These are phyloP conservation scores for Penicillium odoratum DNA, from an alignment of 495 filamentous ascomycete genomes.

Conservation along the genomic window DNA sequence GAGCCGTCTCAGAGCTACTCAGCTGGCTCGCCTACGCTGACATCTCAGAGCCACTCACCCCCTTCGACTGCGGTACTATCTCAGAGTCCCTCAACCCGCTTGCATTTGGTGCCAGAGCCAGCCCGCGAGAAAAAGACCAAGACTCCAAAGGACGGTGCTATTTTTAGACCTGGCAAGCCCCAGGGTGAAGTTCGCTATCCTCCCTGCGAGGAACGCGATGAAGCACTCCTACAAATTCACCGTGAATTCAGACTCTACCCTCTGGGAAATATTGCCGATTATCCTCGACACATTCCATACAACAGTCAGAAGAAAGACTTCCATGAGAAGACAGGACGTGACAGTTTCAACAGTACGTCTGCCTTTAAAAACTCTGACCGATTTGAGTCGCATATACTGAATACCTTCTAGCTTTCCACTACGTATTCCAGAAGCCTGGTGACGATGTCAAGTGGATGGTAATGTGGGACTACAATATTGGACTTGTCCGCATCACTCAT, in stretches of 20 bases:
- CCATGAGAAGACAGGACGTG: conserved; percentile 76
- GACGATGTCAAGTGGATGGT: conserved; percentile 69
- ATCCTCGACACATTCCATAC: conserved; percentile 82
- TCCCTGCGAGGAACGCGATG: conserved; percentile 63
- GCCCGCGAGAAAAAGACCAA: conserved; percentile 45
- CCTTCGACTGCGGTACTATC: too few relatives aligned
- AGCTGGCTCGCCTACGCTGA: neutral
- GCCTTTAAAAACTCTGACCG: neutral
- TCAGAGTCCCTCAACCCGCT: too few relatives aligned
- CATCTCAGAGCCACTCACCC: neutral
- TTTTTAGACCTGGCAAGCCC: conserved; percentile 56
- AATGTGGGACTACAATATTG: conserved; percentile 97
- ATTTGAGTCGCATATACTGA: neutral
- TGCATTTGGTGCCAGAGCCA: neutral
- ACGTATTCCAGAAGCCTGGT: conserved; percentile 74
- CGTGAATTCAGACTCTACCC: conserved; percentile 64
- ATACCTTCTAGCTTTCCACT: conserved; percentile 72
- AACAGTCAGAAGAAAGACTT: conserved; percentile 91
- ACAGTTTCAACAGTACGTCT: conserved; percentile 78
- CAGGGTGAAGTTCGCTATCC: conserved; percentile 65
- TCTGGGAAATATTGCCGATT: conserved; percentile 65
- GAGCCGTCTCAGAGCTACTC: conserved; percentile 5
- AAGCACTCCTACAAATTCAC: conserved; percentile 54
- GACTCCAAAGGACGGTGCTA: conserved; percentile 58
- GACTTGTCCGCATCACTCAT: conserved; percentile 90